These are phyloP conservation scores for Lumnitzera littorea DNA, from an alignment of 345 rosid genomes.

Conservation along the genomic window DNA sequence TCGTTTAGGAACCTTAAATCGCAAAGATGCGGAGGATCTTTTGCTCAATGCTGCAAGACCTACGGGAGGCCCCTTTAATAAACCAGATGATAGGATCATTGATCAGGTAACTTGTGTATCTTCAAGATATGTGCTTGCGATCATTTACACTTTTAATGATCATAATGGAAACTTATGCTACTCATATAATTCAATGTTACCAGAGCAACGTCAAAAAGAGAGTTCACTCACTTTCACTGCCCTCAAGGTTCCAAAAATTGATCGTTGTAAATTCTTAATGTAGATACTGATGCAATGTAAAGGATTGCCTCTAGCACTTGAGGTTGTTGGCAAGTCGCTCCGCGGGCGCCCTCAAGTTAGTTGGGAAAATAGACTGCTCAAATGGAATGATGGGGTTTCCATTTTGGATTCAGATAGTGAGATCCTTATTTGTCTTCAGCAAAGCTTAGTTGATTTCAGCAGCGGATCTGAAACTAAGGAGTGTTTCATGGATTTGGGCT, in stretches of 20 bases:
- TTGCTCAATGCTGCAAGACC: constrained; percentile 8
- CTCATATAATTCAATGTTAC: background rate
- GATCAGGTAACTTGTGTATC: constrained; percentile 19
- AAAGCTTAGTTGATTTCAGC: constrained; percentile 34
- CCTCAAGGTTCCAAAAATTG: background rate
- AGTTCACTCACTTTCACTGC: no score
- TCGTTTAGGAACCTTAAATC: constrained; percentile 8
- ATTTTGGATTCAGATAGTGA: constrained; percentile 16
- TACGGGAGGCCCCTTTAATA: background rate
- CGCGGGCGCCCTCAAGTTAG: constrained; percentile 13
- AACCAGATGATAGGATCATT: constrained; percentile 22
- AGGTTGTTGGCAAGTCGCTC: constrained; percentile 47
- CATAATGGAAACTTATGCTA: background rate
- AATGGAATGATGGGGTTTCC: constrained; percentile 19
- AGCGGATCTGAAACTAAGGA: constrained; percentile 16
- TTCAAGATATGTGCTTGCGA: no score
- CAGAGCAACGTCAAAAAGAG: no score
- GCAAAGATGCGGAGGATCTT: constrained; percentile 13
- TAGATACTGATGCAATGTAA: constrained; percentile 52
- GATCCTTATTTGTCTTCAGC: constrained; percentile 32
- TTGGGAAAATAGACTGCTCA: constrained; percentile 27
- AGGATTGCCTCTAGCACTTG: constrained; percentile 49
- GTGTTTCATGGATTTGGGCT: constrained; percentile 55
- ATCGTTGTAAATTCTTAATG: background rate
- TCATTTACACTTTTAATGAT: no score